Conservation (phyloP, 2,329 filamentous ascomycete species). For the Pestalotiopsis sp. region DNA sequence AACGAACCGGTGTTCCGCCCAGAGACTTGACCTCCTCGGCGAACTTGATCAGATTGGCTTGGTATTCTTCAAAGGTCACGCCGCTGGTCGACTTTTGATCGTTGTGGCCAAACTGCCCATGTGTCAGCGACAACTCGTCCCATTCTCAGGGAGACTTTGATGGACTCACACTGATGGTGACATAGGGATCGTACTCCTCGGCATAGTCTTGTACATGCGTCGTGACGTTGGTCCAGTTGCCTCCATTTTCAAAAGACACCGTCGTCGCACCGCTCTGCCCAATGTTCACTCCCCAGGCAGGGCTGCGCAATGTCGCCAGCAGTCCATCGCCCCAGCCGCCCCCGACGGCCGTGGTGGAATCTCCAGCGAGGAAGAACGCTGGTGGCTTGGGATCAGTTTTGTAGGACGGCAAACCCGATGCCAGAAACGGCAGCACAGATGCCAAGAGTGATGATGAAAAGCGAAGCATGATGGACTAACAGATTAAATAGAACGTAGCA, state of each 20-base stretch:
- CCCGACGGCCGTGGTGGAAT: conserved; percentile 49
- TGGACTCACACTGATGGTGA: conserved; percentile 53
- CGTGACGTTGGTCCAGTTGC: conserved; percentile 55
- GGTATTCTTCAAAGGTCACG: conserved; percentile 50
- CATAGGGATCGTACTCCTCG: conserved; percentile 45
- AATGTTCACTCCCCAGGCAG: conserved; percentile 56
- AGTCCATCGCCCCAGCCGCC: conserved; percentile 65
- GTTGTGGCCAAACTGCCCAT: conserved; percentile 61
- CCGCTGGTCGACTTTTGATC: conserved; percentile 56
- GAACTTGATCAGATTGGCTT: conserved; percentile 51
- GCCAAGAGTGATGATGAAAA: not conserved
- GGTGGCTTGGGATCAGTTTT: conserved; percentile 28
- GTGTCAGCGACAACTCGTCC: not conserved
- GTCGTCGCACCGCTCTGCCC: conserved; percentile 62
- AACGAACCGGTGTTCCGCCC: conserved; percentile 45
- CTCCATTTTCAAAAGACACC: conserved; percentile 52
- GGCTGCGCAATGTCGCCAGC: conserved; percentile 48
- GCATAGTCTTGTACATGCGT: conserved; percentile 41
- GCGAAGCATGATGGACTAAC: not conserved
- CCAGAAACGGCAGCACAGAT: not conserved
- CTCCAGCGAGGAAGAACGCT: conserved; percentile 51
- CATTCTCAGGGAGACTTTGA: not conserved
- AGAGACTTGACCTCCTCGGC: conserved; percentile 43
- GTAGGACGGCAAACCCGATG: not conserved
- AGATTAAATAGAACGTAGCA: not conserved